Base-by-base conservation (phyloP, 768 basidiomycete genomes). In the Trametes gibbosa region DNA sequence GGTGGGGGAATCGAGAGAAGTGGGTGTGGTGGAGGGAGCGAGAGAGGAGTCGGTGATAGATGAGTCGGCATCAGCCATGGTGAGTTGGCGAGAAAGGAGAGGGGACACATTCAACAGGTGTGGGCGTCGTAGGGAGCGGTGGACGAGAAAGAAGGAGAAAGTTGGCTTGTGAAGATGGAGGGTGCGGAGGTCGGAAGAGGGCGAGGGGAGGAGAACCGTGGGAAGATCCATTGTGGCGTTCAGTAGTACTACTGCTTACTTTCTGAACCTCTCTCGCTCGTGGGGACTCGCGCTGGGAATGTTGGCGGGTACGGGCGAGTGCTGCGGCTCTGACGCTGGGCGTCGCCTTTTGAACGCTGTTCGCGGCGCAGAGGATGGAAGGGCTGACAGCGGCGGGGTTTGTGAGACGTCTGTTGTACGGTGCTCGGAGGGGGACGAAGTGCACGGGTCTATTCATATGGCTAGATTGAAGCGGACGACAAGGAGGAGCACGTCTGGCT, bases 31-130 rank as follows among this genome's bases (percentile, higher is more conserved):
- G 46, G 68, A 69, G 7, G 65, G 63, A 2, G 65, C 59, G 49
- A 70, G 66, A 10, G 71, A 70, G 4, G 67, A 55, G 56, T 65
- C 61, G 50, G 58, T 58, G 52, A 47, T 46, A 43, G 50, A 53
- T 40, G 65, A 63, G 9, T 63, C 57, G 46, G 59, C 54, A 52
- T 66, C 65, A 23, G 59, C 62, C 62, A 63, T 63, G 50, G 53
- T 54, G 56, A 50, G 61, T 49, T 47, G 50, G 54, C 37, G 23
- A 39, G 50, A 47, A 55, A 56, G 35, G 51, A 53, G 58, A 50
- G 58, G 54, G 5, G 54, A 59, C 47, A 57, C 63, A 63, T 63
- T 40, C 58, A 57, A 56, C 43, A 56, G 29, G 21, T 54, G 37
- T 19, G 54, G 35, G 14, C 50, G 49, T 19, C 23, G 58, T 19